Evolutionary conservation across 2,329 filamentous ascomycete species (phyloP), one percentile per base, ranked within the genome.

Genomic region (Pochonia chlamydosporia): DNA sequence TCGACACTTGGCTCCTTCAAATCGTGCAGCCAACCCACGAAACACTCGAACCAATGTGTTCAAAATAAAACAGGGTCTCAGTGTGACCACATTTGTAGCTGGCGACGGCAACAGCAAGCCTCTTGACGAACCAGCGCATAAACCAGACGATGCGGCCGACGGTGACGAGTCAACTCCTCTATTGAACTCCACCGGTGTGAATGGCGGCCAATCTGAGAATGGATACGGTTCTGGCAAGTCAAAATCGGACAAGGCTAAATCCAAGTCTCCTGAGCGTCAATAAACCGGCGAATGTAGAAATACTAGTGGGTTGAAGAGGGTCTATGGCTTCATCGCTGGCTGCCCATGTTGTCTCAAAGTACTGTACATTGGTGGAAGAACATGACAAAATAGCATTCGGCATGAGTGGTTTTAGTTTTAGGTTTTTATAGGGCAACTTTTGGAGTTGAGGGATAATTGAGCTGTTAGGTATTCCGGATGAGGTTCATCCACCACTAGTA

Each of bases 1-100:
- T 39, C 82, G 81, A 23, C 49, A 51, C 53, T 75, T 86, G 0
- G 82, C 82, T 1, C 83, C 83, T 0, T 84, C 82, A 1, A 87
- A 86, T 58, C 76, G 78, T 18, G 83, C 83, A 5, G 75, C 77
- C 14, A 81, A 82, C 47, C 83, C 83, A 2, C 60, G 78, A 61
- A 75, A 73, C 48, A 84, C 81, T 1, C 74, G 75, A 16, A 78
- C 76, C 16, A 77, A 79, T 16, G 77, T 82, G 1, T 82, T 87
- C 55, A 85, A 85, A 63, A 82, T 86, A 55, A 87, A 87, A 66
- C 67, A 69, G 53, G 68, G 67, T 23, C 43, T 54, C 14, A 49
- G 49, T 23, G 53, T 55, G 36, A 52, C 53, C 7, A 54, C 53
- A 1, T 40, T 52, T 20, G 39, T 54, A 6, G 41, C 47, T 13